A percentile compares a stretch with the other conserved stretches of the same genome.
These are phyloP conservation scores for Hypoxylon sp. DNA, from an alignment of 2,329 filamentous ascomycete genomes.

Conservation along the genomic window DNA sequence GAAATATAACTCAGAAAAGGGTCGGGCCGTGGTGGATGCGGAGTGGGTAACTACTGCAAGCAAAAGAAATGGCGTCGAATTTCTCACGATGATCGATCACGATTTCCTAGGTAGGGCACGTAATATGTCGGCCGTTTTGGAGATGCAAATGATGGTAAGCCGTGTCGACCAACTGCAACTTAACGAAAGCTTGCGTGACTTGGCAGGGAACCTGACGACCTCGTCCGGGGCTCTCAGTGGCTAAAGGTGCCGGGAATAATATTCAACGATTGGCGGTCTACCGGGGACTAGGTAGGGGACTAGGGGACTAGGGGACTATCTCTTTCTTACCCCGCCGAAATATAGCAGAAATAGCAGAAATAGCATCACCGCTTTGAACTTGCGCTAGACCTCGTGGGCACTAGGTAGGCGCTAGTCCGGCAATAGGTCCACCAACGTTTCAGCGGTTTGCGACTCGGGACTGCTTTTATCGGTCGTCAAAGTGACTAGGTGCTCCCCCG, in stretches of 20 bases:
- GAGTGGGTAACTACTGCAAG: constrained; percentile 17
- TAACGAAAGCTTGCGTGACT: constrained; percentile 24
- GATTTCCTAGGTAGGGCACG: constrained; percentile 19
- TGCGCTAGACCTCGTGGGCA: constrained; percentile 26
- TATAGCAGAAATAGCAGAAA: constrained; percentile 6
- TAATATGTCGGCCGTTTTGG: constrained; percentile 26
- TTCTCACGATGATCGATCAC: constrained; percentile 28
- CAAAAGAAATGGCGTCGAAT: constrained; percentile 18
- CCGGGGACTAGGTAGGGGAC: constrained; percentile 1
- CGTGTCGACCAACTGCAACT: constrained; percentile 19
- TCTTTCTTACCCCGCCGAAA: constrained; percentile 31
- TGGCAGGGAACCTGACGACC: constrained; percentile 31
- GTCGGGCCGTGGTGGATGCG: constrained; percentile 34
- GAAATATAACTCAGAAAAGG: constrained; percentile 19
- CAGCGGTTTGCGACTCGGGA: constrained; percentile 23
- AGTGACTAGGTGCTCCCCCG: neutral
- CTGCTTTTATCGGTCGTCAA: constrained; percentile 1
- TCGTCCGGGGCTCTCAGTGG: constrained; percentile 29
- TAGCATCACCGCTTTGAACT: constrained; percentile 26
- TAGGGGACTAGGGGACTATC: neutral
- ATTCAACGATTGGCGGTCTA: constrained; percentile 30
- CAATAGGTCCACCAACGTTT: constrained; percentile 24
- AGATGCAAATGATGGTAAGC: constrained; percentile 20
- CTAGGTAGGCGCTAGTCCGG: constrained; percentile 10
- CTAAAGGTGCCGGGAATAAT: constrained; percentile 28